Conservation (phyloP, 441 rosid genomes). For the Erodium trifolium region DNA sequence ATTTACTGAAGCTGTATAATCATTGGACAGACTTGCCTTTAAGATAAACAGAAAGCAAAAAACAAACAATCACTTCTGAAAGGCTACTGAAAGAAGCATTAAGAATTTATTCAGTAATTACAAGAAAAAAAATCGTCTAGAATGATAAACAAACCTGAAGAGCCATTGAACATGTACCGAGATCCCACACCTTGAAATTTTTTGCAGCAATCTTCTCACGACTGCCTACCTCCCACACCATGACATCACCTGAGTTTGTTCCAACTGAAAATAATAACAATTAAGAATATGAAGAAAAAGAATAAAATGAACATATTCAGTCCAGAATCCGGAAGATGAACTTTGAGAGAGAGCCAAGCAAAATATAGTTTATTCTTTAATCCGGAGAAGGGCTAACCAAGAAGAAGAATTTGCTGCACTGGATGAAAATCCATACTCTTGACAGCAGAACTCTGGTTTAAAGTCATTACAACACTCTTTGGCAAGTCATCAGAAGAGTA, state of each 20-base stretch:
- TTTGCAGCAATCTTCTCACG: slow-evolving; percentile 50
- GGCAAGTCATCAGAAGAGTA: slow-evolving; percentile 70
- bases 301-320: slow-evolving; percentile 8
- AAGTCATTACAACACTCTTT: slow-evolving; percentile 44
- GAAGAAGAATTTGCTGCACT: slow-evolving; percentile 54
- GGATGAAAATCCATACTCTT: slow-evolving; percentile 90
- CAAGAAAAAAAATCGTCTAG: slow-evolving; percentile 12
- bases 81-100: slow-evolving; percentile 13
- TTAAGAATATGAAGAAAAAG: background rate
- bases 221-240: slow-evolving; percentile 70
- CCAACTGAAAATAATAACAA: slow-evolving; percentile 50
- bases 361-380: slow-evolving; percentile 7
- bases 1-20: slow-evolving; percentile 52
- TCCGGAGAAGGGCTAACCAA: slow-evolving; percentile 36
- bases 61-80: slow-evolving; percentile 16
- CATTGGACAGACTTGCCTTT: slow-evolving; percentile 55
- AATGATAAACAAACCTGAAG: slow-evolving; percentile 46
- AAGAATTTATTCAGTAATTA: background rate
- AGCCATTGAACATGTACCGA: slow-evolving; percentile 40
- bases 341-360: slow-evolving; percentile 6
- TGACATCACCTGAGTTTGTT: slow-evolving; percentile 63
- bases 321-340: slow-evolving; percentile 10
- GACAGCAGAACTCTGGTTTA: slow-evolving; percentile 56
- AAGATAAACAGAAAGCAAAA: slow-evolving; percentile 14
- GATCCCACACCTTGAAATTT: slow-evolving; percentile 63